These are phyloP conservation scores for Aspergillus bombycis DNA, from an alignment of 2,329 filamentous ascomycete genomes.

Conservation along the genomic window DNA sequence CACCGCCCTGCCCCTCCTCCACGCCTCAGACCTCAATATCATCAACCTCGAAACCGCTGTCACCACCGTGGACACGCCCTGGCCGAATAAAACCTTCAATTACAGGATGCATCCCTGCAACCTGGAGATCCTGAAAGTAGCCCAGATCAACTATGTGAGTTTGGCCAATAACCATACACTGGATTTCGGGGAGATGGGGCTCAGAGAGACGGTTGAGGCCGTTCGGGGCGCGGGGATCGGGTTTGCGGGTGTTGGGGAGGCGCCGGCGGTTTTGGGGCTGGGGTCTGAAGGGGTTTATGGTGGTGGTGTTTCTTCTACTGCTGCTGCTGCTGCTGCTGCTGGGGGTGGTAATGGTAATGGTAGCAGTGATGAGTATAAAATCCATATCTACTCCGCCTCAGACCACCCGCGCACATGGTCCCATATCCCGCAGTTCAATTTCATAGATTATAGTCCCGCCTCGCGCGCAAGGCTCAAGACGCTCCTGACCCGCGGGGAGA, in stretches of 20 bases:
- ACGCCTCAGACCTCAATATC: slow-evolving; percentile 36
- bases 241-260: background rate
- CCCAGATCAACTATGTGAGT: background rate
- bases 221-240: background rate
- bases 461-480: background rate
- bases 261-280: too few species aligned
- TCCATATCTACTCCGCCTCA: background rate
- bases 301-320: background rate
- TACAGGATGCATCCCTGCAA: slow-evolving; percentile 16
- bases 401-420: background rate
- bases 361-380: background rate
- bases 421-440: background rate
- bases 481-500: slow-evolving; percentile 22
- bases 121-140: background rate
- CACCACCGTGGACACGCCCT: slow-evolving; percentile 35
- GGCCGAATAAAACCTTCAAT: slow-evolving; percentile 46
- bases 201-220: background rate
- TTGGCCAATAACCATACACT: background rate
- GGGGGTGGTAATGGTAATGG: too few species aligned
- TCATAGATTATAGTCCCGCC: background rate
- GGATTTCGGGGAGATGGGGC: background rate
- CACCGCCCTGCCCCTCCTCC: slow-evolving; percentile 36
- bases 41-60: slow-evolving; percentile 47
- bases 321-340: background rate
- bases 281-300: too few species aligned